A percentile compares a stretch with the other conserved stretches of the same genome.
These are phyloP conservation scores for Ceratocystis ficicola DNA, from an alignment of 2,329 filamentous ascomycete species.

Conservation along the genomic window DNA sequence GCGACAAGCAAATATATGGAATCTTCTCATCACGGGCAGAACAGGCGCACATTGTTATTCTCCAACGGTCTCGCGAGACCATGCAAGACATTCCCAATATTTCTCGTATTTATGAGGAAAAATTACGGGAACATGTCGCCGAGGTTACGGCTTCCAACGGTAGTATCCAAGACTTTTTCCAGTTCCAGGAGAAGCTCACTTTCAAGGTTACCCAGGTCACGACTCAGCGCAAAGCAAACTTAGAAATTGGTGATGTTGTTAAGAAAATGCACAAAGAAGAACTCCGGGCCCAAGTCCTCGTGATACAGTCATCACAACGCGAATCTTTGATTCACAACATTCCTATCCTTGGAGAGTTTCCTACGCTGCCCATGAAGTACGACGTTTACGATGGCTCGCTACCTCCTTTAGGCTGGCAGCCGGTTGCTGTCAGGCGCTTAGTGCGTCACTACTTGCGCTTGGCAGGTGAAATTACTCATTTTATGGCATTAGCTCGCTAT, in stretches of 20 bases:
- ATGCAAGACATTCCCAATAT: slow-evolving; percentile 79
- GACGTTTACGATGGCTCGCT: slow-evolving; percentile 76
- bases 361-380: slow-evolving; percentile 66
- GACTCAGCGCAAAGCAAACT: slow-evolving; percentile 74
- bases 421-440: slow-evolving; percentile 71
- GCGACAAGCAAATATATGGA: slow-evolving; percentile 85
- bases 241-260: slow-evolving; percentile 76
- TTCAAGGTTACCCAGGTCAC: slow-evolving; percentile 84
- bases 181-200: slow-evolving; percentile 72
- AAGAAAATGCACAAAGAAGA: slow-evolving; percentile 88
- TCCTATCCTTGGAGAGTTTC: slow-evolving; percentile 70
- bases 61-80: slow-evolving; percentile 68
- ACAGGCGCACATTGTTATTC: slow-evolving; percentile 76
- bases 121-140: slow-evolving; percentile 52
- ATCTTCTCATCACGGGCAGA: slow-evolving; percentile 73
- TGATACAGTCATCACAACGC: slow-evolving; percentile 81
- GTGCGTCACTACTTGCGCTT: slow-evolving; percentile 84
- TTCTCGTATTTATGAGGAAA: slow-evolving; percentile 73
- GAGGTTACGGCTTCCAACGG: slow-evolving; percentile 52
- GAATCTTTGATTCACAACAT: slow-evolving; percentile 74
- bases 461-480: slow-evolving; percentile 82
- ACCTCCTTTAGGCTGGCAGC: slow-evolving; percentile 87
- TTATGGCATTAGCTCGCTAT: slow-evolving; percentile 78
- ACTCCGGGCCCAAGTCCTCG: slow-evolving; percentile 63
- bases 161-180: slow-evolving; percentile 62